phyloP scores from a whole-genome alignment of 176 grass and related monocot species.

The Phragmites australis region DNA sequence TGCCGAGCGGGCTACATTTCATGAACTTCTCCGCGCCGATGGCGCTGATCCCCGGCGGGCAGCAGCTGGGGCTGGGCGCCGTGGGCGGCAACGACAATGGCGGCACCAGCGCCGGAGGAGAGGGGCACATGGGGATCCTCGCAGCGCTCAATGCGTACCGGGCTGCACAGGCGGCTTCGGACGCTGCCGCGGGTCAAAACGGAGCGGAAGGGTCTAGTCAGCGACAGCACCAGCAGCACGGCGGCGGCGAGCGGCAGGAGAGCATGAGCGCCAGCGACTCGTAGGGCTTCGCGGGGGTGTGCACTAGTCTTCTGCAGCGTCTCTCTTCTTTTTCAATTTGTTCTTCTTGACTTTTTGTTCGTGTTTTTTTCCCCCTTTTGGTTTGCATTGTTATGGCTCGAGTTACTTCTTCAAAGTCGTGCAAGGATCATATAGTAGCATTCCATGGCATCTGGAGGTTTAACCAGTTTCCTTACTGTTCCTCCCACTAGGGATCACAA shows the following conservation, averaged over 20 bases:
- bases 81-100: background rate
- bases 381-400: constrained; percentile 3
- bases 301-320: constrained; percentile 25
- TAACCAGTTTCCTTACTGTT: background rate
- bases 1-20: constrained; percentile 68
- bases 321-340: constrained; percentile 26
- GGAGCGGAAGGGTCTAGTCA: constrained; percentile 21
- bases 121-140: constrained; percentile 49
- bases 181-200: constrained; percentile 37
- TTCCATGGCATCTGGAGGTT: background rate
- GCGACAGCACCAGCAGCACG: constrained; percentile 21
- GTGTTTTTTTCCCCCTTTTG: background rate
- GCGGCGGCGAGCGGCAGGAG: constrained; percentile 54
- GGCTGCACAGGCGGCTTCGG: constrained; percentile 38
- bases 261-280: constrained; percentile 77
- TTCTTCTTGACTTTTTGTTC: constrained; percentile 41
- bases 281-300: constrained; percentile 40
- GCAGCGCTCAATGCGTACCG: constrained; percentile 65
- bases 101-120: background rate
- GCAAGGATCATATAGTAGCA: constrained; percentile 32
- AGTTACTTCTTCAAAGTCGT: constrained; percentile 10
- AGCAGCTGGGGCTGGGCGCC: constrained; percentile 50
- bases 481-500: background rate
- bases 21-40: constrained; percentile 58
- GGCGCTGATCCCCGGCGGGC: constrained; percentile 40